A percentile compares a stretch with the other conserved stretches of the same genome.
Conservation (phyloP, 805 yeast genomes). For the Wickerhamiella hasegawae region DNA sequence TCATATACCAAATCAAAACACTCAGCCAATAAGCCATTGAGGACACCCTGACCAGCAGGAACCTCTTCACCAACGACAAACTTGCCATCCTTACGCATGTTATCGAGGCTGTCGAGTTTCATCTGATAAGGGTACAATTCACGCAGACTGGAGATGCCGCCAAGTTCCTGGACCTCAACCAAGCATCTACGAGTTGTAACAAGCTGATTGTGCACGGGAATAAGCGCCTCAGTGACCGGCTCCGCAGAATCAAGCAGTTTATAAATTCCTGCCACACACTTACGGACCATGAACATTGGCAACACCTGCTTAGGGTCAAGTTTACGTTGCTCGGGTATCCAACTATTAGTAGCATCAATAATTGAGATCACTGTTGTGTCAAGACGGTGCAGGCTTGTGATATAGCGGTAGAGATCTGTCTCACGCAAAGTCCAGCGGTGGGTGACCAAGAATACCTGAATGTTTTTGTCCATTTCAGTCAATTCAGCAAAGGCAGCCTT, state of each 20-base stretch:
- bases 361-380: conserved; percentile 35
- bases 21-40: conserved; percentile 78
- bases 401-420: conserved; percentile 79
- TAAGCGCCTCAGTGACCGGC: conserved; percentile 88
- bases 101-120: conserved; percentile 81
- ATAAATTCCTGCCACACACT: conserved; percentile 84
- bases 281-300: conserved; percentile 54
- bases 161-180: conserved; percentile 78
- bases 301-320: conserved; percentile 1
- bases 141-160: conserved; percentile 73
- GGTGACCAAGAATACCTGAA: conserved; percentile 75
- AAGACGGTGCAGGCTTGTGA: conserved; percentile 52
- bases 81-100: conserved; percentile 77
- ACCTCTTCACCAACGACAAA: conserved; percentile 75
- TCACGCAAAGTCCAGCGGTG: conserved; percentile 96
- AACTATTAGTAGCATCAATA: background rate
- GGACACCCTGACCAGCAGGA: conserved; percentile 97
- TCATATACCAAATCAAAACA: conserved; percentile 91
- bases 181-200: conserved; percentile 83
- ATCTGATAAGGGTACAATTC: conserved; percentile 93
- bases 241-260: conserved; percentile 81
- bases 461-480: conserved; percentile 46
- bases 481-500: conserved; percentile 48
- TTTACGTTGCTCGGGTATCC: background rate
- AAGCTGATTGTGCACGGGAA: conserved; percentile 85